Evolutionary conservation across 768 basidiomycete species (phyloP), one percentile per base, ranked within the genome.

Genomic region (Suillus variegatus): DNA sequence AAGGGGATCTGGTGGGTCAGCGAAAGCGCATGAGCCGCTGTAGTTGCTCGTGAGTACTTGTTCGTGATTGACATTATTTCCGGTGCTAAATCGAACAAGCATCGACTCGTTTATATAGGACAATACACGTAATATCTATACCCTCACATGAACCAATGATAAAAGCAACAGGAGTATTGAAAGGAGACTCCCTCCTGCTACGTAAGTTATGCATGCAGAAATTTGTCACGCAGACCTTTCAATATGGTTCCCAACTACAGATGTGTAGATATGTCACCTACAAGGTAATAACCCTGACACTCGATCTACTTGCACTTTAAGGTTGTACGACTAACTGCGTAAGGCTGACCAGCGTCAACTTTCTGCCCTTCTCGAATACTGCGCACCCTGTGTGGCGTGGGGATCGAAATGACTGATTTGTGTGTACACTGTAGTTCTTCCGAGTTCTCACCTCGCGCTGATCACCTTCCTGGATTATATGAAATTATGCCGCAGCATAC

Each of bases 1-100:
- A 78, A 81, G 58, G 74, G 77, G n/a, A 82, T 83, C 79, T 87
- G 86, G 85, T 73, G 73, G 71, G 46, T 54, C 25, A 20, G 58
- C 1, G 58, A 28, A 3, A 32, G 40, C 3, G 6, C 41, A 60
- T 60, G 25, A 43, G 25, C 25, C 3, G 12, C 41, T 28, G 25
- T 60, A 43, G 58, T 20, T 60, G 10, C 25, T 41, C 18, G 58
- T 60, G 58, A 60, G 58, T 60, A 20, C 58, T 43, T 20, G 18
- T 43, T 3, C 40, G 16, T 43, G 10, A 6, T 43, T 32, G 40
- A 32, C 12, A 43, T 1, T 28, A 18, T 28, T 20, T 18, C 28
- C 3, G 18, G 14, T 28, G 40, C 41, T 60, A 43, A 60, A 20
- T 43, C 25, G 10, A 18, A 60, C 10, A 43, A 60, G 58, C 9